Evolutionary conservation across 129 eudicot genomes (phyloP), one percentile per base, ranked within the genome.

Genomic region (Helianthus annuus): DNA sequence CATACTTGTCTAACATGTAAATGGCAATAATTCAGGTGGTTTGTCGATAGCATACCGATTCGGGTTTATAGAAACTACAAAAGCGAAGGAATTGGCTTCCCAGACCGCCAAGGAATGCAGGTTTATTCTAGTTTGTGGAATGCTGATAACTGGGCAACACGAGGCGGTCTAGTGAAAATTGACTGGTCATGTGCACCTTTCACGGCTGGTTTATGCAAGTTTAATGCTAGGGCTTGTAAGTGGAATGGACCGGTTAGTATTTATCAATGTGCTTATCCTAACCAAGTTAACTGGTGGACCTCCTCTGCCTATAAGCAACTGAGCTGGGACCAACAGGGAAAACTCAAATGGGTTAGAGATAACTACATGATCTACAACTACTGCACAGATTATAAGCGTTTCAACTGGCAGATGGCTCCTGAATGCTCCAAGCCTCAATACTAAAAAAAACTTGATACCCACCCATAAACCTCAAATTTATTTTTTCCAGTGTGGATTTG

Each of bases 91-190:
- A 83, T 89, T 39, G 86, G 83, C 0, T 89, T 60, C 76, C 91
- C 96, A 13, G 79, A 82, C 68, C 66, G 76, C 53, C 91, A 86
- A 79, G 85, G 85, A 44, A 86, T 89, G 96, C 72, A 75, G 34
- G 87, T 76, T 3, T 82, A 24, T 24, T 24, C 29, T 24, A 24
- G 29, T 24, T 24, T 24, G 29, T 24, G 29, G 29, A 24, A 24
- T 62, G 91, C 84, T 12, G 96, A 89, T 64, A 73, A 79, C 45
- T 89, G 96, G 91, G 96, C 96, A 24, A 89, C 91, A 4, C 80
- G 84, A 78, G 84, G 83, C 0, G 96, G 91, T 5, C 73, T 71
- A 7, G 84, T 79, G 10, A 86, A 83, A 61, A 89, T 83, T 55
- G 83, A 89, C 72, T 89, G 96, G 96, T 74, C 12, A 3, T 56